phyloP scores from a whole-genome alignment of 2,329 filamentous ascomycete species.

The Sarocladium brachiariae region DNA sequence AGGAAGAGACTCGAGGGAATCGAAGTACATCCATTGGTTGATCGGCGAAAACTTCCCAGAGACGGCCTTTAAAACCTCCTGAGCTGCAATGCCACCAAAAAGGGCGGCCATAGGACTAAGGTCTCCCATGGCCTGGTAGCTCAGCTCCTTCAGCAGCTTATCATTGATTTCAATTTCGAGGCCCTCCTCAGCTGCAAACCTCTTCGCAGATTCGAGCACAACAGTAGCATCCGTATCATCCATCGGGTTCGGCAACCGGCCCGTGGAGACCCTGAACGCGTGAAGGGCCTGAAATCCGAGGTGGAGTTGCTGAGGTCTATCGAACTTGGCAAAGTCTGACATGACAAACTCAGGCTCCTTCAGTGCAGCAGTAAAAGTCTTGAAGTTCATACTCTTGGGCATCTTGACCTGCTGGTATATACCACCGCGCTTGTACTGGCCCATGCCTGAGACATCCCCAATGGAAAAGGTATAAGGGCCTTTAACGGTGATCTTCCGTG shows the following conservation, averaged over 20 bases:
- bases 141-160: slow-evolving; percentile 86
- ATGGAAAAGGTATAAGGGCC: slow-evolving; percentile 97
- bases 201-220: slow-evolving; percentile 67
- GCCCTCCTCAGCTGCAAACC: slow-evolving; percentile 66
- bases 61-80: slow-evolving; percentile 93
- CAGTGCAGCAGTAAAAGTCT: slow-evolving; percentile 68
- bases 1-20: slow-evolving; percentile 93
- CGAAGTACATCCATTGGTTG: slow-evolving; percentile 93
- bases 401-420: slow-evolving; percentile 97
- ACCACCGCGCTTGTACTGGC: slow-evolving; percentile 81
- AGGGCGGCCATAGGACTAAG: slow-evolving; percentile 88
- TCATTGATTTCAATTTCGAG: slow-evolving; percentile 69
- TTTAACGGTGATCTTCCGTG: slow-evolving; percentile 87
- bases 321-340: slow-evolving; percentile 97
- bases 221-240: slow-evolving; percentile 77
- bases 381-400: slow-evolving; percentile 89
- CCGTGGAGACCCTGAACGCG: slow-evolving; percentile 69
- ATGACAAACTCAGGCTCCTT: slow-evolving; percentile 85
- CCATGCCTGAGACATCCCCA: slow-evolving; percentile 81
- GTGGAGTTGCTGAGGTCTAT: slow-evolving; percentile 87
- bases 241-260: slow-evolving; percentile 73
- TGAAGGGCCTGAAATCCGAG: slow-evolving; percentile 89
- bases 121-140: slow-evolving; percentile 89
- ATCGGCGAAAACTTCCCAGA: slow-evolving; percentile 98
- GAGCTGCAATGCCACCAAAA: slow-evolving; percentile 87